Base-by-base conservation (phyloP, 2,329 filamentous ascomycete species). In the Cytospora schulzeri region DNA sequence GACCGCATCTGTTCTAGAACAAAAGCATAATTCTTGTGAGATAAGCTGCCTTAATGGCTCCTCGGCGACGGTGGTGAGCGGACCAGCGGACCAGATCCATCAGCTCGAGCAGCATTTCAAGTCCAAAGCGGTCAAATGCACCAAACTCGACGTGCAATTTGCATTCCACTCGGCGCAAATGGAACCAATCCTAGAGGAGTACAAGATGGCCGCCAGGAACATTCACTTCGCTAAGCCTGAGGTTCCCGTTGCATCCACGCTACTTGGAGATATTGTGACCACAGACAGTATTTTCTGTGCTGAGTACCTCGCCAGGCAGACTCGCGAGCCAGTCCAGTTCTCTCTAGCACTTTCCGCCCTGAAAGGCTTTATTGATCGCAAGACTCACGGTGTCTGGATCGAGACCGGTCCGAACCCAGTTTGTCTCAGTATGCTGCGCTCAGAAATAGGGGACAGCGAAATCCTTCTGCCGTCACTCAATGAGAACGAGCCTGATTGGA, bases 31-130 rank as follows among this genome's bases (percentile, higher is more conserved):
- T 3, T 4, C 4, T 9, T 60, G 31, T 15, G 83, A 83, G 57
- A 70, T 85, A 33, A 89, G 91, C 15, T 95, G 92, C 77, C 83
- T 92, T 73, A 96, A 96, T 70, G 86, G 88, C 0, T 87, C 88
- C 0, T 80, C 85, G 60, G 90, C 92, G 72, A 92, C 88, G 9
- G 91, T 95, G 1, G 79, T 95, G 19, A 79, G 78, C 33, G 83
- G 82, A 7, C 70, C 72, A 5, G 76, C 77, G 0, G 70, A 70
- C 1, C 75, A 81, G 59, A 76, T 85, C 35, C 70, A 75, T 3
- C 72, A 77, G 6, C 77, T 87, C n/a, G 79, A 83, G 15, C 67
- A 71, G 54, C 67, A 70, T 62, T 71, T 78, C 19, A 67, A 67
- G 45, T 70, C 41, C 24, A 71, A 65, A 11, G 77, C 70, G 65